These are phyloP conservation scores for Neopestalotiopsis sp. DNA, from an alignment of 2,329 filamentous ascomycete species.

Conservation along the genomic window DNA sequence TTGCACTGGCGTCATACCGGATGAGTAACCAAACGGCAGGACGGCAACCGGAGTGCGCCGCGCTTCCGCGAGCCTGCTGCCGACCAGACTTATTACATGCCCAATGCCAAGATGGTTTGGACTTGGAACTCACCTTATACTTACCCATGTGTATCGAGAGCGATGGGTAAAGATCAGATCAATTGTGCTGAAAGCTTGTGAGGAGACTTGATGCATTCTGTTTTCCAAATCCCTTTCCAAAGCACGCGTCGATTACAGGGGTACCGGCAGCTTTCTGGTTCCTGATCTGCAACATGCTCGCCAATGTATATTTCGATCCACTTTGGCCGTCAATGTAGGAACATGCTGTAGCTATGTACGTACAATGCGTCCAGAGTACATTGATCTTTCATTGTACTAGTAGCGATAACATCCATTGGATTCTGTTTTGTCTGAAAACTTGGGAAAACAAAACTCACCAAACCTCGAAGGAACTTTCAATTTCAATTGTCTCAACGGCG, in stretches of 20 bases:
- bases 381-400: too few relatives aligned
- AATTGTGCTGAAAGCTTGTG: too few relatives aligned
- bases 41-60: constrained; percentile 3
- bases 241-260: not conserved
- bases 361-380: not conserved
- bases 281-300: constrained; percentile 8
- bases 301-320: not conserved
- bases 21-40: not conserved
- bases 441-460: too few relatives aligned
- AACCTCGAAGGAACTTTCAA: not conserved
- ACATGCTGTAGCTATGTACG: not conserved
- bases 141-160: not conserved
- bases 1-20: not conserved
- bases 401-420: too few relatives aligned
- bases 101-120: too few relatives aligned
- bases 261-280: not conserved
- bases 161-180: too few relatives aligned
- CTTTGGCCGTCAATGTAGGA: not conserved
- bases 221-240: not conserved
- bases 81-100: too few relatives aligned
- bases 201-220: too few relatives aligned
- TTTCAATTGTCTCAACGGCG: not conserved
- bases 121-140: not conserved
- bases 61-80: not conserved
- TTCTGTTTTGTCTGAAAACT: too few relatives aligned